Conservation (phyloP, 2,329 filamentous ascomycete species). For the Cercospora sp. region DNA sequence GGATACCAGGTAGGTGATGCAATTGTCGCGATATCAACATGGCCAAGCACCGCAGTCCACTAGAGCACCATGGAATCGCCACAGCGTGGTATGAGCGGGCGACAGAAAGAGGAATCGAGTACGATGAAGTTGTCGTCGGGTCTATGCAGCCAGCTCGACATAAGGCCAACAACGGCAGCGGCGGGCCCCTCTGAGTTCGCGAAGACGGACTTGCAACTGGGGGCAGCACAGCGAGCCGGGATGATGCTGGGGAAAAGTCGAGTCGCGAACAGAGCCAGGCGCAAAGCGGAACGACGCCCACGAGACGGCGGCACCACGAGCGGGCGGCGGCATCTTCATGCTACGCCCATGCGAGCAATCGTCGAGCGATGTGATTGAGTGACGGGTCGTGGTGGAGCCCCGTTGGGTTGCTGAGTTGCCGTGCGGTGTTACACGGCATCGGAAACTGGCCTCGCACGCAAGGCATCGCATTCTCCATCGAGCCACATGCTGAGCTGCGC, state of each 20-base stretch:
- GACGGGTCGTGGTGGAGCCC: conserved; percentile 4
- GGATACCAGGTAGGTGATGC: neutral
- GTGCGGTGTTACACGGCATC: conserved; percentile 17
- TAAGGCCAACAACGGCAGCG: neutral
- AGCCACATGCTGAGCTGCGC: neutral
- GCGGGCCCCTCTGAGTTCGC: neutral
- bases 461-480: conserved; percentile 5
- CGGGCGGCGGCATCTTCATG: conserved; percentile 15
- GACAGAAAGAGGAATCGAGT: neutral
- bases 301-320: conserved; percentile 3
- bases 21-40: conserved; percentile 9
- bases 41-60: neutral
- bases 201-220: conserved; percentile 1
- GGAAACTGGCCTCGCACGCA: conserved; percentile 17
- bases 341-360: conserved; percentile 1
- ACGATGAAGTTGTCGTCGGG: neutral
- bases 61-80: neutral
- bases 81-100: neutral
- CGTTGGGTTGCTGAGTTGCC: neutral
- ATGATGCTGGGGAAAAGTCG: conserved; percentile 10
- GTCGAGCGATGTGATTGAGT: conserved; percentile 10
- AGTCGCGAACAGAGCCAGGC: neutral
- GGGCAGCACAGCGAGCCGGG: neutral
- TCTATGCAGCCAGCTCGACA: neutral
- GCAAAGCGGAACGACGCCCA: neutral